Evolutionary conservation across 805 yeast species (phyloP).

Genomic region (Wickerhamomyces bisporus): DNA sequence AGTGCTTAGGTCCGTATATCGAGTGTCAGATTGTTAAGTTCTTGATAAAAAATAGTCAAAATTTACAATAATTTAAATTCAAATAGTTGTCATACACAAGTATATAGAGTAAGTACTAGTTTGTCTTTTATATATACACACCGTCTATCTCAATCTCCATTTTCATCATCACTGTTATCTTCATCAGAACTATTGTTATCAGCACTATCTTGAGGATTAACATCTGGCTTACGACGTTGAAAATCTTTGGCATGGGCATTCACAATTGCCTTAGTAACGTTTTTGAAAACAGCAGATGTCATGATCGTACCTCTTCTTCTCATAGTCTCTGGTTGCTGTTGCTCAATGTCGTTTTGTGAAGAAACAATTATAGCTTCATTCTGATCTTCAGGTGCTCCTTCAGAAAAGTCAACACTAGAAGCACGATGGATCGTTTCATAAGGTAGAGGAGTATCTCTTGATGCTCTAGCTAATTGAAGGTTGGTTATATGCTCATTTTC

Average conservation of each 20-base stretch:
- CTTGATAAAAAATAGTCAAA: too few species aligned
- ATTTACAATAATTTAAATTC: too few species aligned
- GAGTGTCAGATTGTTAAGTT: too few species aligned
- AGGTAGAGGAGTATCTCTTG: slow-evolving; percentile 83
- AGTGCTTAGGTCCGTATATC: too few species aligned
- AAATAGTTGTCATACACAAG: too few species aligned
- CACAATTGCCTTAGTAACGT: slow-evolving; percentile 51
- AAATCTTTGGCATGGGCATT: slow-evolving; percentile 83
- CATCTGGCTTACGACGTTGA: slow-evolving; percentile 36
- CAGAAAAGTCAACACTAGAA: slow-evolving; percentile 21
- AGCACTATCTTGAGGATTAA: slow-evolving; percentile 14
- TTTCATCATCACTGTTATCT: slow-evolving; percentile 28
- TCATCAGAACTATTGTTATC: slow-evolving; percentile 22
- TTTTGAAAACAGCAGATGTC: slow-evolving; percentile 30
- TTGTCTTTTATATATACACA: slow-evolving; percentile 12
- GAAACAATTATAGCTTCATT: not conserved
- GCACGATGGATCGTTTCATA: slow-evolving; percentile 42
- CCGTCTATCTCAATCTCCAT: slow-evolving; percentile 19
- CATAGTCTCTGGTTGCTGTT: slow-evolving; percentile 2
- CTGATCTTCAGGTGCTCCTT: not conserved
- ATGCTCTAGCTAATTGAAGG: slow-evolving; percentile 78
- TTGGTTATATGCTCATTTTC: slow-evolving; percentile 96
- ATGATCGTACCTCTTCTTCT: slow-evolving; percentile 19
- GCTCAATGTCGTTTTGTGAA: slow-evolving; percentile 5
- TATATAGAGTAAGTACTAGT: not conserved